Conservation (phyloP, 1,139 yeast species). For the Candida gigantensis region DNA sequence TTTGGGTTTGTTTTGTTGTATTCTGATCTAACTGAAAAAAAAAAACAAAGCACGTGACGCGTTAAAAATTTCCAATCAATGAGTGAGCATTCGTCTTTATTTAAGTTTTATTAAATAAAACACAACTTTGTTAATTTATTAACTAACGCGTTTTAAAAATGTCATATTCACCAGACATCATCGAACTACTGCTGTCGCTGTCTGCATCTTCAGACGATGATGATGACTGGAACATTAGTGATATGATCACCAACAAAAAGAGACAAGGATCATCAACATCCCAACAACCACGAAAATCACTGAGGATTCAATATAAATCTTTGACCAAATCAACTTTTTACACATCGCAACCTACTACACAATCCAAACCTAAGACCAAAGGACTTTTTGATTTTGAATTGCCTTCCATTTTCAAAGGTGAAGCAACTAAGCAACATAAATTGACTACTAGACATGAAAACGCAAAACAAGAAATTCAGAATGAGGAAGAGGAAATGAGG, state of each 20-base stretch:
- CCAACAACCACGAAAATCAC: conserved; percentile 1
- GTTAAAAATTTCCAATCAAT: too few species aligned
- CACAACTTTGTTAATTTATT: too few species aligned
- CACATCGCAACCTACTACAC: too few species aligned
- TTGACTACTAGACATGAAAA: conserved; percentile 15
- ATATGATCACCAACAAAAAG: not conserved
- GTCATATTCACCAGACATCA: not conserved
- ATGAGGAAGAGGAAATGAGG: conserved; percentile 17
- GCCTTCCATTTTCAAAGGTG: conserved; percentile 28
- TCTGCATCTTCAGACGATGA: not conserved
- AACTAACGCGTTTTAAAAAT: too few species aligned
- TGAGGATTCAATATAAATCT: not conserved
- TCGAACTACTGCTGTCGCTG: not conserved
- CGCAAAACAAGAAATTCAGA: conserved; percentile 19
- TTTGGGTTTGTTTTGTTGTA: too few species aligned
- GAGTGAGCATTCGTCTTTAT: too few species aligned
- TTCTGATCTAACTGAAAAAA: too few species aligned
- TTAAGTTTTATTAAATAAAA: too few species aligned
- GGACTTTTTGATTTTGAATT: conserved; percentile 23
- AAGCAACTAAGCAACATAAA: conserved; percentile 24
- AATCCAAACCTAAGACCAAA: not conserved
- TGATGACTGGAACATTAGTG: not conserved
- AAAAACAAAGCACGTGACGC: too few species aligned
- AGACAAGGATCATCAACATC: not conserved
- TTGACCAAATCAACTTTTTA: too few species aligned